Percentiles rank a stretch among this genome's conserved stretches.
phyloP scores from a whole-genome alignment of 1,139 yeast species.

The Insectozyma bohioensis region DNA sequence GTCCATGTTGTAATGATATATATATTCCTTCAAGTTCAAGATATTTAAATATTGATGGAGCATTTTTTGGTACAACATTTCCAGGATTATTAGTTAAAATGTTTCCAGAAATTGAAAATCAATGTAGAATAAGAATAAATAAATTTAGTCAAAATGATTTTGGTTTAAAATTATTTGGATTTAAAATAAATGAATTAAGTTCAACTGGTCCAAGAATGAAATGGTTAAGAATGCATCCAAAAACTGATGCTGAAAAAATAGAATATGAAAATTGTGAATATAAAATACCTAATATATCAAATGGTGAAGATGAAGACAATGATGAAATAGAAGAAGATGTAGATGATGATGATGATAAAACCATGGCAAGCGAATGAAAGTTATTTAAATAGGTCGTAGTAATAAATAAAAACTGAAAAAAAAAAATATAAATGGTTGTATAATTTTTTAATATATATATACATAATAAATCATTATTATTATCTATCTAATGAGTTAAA shows the following conservation, averaged over 20 bases:
- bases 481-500: slow-evolving; percentile 48
- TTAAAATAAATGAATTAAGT: slow-evolving; percentile 73
- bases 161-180: slow-evolving; percentile 84
- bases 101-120: slow-evolving; percentile 74
- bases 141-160: slow-evolving; percentile 55
- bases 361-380: slow-evolving; percentile 55
- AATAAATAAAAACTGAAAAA: slow-evolving; percentile 3
- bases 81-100: slow-evolving; percentile 89
- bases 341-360: slow-evolving; percentile 39
- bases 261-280: slow-evolving; percentile 67
- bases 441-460: neutral
- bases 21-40: slow-evolving; percentile 85
- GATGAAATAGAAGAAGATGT: slow-evolving; percentile 25
- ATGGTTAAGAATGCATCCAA: slow-evolving; percentile 85
- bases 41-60: slow-evolving; percentile 88
- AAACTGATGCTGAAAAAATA: slow-evolving; percentile 51
- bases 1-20: slow-evolving; percentile 92
- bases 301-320: slow-evolving; percentile 27
- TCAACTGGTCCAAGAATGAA: slow-evolving; percentile 89
- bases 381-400: no score
- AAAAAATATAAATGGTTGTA: no score
- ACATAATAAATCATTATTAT: slow-evolving; percentile 4
- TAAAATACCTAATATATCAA: slow-evolving; percentile 40
- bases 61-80: slow-evolving; percentile 94
- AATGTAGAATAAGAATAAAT: slow-evolving; percentile 48